Conservation (phyloP, 257 asterid genomes). For the Cruciata laevipes region DNA sequence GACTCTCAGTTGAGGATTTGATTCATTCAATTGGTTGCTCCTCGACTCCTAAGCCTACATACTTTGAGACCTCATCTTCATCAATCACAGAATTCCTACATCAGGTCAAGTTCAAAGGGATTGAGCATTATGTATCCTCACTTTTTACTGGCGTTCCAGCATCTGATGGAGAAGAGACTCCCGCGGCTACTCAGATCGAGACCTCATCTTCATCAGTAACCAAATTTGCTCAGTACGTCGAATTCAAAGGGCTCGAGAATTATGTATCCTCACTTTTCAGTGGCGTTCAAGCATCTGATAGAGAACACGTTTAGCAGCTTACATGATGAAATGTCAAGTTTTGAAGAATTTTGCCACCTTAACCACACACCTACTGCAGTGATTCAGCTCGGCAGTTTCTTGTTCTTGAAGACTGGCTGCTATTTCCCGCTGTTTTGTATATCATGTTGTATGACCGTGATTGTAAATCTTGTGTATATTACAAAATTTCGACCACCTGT, state of each 20-base stretch:
- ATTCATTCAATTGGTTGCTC: constrained; percentile 60
- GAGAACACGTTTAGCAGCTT: constrained; percentile 19
- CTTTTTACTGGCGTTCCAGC: constrained; percentile 24
- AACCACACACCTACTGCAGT: background rate
- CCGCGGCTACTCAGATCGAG: constrained; percentile 55
- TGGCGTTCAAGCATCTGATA: constrained; percentile 28
- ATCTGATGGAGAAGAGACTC: constrained; percentile 28
- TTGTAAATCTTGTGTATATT: constrained; percentile 21
- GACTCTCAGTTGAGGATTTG: constrained; percentile 57
- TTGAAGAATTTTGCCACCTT: constrained; percentile 16
- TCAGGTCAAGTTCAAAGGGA: constrained; percentile 27
- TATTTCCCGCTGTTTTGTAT: background rate
- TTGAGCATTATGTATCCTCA: constrained; percentile 38
- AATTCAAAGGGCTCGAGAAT: constrained; percentile 30
- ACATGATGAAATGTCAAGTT: constrained; percentile 10
- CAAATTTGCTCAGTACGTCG: constrained; percentile 23
- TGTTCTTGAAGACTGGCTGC: background rate
- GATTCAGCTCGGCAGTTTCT: background rate
- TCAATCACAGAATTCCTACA: constrained; percentile 25
- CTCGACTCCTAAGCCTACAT: constrained; percentile 92
- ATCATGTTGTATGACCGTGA: constrained; percentile 4
- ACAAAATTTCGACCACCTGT: background rate
- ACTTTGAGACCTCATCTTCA: constrained; percentile 50
- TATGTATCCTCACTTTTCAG: constrained; percentile 38
- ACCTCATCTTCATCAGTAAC: constrained; percentile 32